Evolutionary conservation across 1,139 yeast genomes (phyloP).

Genomic region (Scheffersomyces illinoinensis): DNA sequence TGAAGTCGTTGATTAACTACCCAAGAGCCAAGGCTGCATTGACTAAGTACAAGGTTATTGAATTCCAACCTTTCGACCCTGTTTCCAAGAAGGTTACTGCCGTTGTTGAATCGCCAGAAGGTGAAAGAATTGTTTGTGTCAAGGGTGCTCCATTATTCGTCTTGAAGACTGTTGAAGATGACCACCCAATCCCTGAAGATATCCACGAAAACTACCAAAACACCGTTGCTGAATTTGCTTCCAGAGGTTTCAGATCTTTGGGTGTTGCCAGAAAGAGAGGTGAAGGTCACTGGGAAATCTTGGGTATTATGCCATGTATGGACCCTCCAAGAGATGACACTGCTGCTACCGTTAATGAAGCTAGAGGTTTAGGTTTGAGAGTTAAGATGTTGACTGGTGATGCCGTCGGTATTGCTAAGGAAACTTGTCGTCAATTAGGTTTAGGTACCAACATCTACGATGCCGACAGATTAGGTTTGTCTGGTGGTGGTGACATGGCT

Average conservation of each 20-base stretch:
- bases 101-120: slow-evolving; percentile 92
- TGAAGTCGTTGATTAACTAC: slow-evolving; percentile 80
- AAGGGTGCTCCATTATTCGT: slow-evolving; percentile 98
- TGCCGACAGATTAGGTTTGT: slow-evolving; percentile 95
- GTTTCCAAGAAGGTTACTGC: slow-evolving; percentile 97
- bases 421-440: slow-evolving; percentile 97
- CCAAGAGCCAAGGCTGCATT: slow-evolving; percentile 96
- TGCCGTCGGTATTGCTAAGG: slow-evolving; percentile 98
- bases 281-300: slow-evolving; percentile 97
- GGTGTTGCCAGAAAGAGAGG: slow-evolving; percentile 99
- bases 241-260: slow-evolving; percentile 97
- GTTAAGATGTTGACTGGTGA: slow-evolving; percentile 99
- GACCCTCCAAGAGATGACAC: slow-evolving; percentile 99
- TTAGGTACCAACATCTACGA: slow-evolving; percentile 96
- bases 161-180: slow-evolving; percentile 93
- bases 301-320: slow-evolving; percentile 98
- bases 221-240: slow-evolving; percentile 96
- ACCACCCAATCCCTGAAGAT: slow-evolving; percentile 95
- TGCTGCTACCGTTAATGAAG: slow-evolving; percentile 94
- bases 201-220: slow-evolving; percentile 92
- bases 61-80: slow-evolving; percentile 97
- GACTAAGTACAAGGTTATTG: slow-evolving; percentile 92
- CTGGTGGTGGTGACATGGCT: slow-evolving; percentile 96
- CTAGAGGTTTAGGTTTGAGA: slow-evolving; percentile 89
- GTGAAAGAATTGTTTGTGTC: slow-evolving; percentile 94